Conservation (phyloP, 2,329 filamentous ascomycete species). For the Fusarium caatingaense region DNA sequence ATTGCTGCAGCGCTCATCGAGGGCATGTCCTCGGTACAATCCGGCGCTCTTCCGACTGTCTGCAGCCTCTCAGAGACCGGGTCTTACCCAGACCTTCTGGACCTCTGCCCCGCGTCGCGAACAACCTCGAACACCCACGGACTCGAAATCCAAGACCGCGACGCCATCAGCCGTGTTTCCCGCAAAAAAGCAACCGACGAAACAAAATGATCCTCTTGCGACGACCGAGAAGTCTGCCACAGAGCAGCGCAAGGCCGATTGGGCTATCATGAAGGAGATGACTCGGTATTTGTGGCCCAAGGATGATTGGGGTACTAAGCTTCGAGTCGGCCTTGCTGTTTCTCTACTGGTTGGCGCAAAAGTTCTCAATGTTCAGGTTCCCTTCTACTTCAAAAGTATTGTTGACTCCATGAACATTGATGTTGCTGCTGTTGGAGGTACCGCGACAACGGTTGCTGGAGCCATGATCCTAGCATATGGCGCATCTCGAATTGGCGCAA, state of each 20-base stretch:
- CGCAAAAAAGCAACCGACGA: constrained; percentile 35
- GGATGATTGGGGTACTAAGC: constrained; percentile 76
- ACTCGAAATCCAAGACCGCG: constrained; percentile 34
- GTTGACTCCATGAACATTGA: constrained; percentile 99
- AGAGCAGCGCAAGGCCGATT: constrained; percentile 95
- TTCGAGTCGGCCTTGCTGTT: constrained; percentile 87
- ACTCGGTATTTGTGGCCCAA: constrained; percentile 96
- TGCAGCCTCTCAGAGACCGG: constrained; percentile 45
- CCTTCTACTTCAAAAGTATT: constrained; percentile 99
- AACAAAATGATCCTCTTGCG: constrained; percentile 50
- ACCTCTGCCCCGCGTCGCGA: constrained; percentile 48
- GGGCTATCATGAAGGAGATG: constrained; percentile 99
- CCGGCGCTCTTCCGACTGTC: constrained; percentile 45
- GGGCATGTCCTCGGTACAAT: constrained; percentile 49
- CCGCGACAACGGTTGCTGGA: constrained; percentile 87
- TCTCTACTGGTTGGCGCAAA: constrained; percentile 88
- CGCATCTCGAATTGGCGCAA: constrained; percentile 86
- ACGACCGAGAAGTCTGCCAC: constrained; percentile 67
- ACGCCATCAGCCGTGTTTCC: constrained; percentile 37
- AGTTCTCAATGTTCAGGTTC: constrained; percentile 95
- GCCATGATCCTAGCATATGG: constrained; percentile 96
- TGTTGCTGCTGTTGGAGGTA: constrained; percentile 85
- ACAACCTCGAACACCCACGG: constrained; percentile 38
- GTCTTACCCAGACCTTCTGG: constrained; percentile 47
- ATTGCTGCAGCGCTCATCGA: constrained; percentile 49